phyloP scores from a whole-genome alignment of 2,329 filamentous ascomycete species.

The Alternaria arborescens region DNA sequence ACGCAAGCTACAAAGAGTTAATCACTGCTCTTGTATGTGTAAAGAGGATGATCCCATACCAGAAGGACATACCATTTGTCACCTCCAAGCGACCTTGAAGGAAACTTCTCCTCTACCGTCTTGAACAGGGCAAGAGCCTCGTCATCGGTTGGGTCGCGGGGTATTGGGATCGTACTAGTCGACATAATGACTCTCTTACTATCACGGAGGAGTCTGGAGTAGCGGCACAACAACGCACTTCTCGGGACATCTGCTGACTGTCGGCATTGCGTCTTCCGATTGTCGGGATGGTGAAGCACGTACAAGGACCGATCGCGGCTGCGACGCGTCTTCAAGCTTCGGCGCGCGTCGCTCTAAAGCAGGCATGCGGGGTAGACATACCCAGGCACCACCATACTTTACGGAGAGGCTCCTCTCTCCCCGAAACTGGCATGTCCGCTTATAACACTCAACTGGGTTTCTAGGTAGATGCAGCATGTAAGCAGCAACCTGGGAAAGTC shows the following conservation, averaged over 20 bases:
- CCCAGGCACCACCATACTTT: neutral
- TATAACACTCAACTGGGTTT: neutral
- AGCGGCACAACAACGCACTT: neutral
- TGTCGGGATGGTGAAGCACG: neutral
- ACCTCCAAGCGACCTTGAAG: conserved; percentile 51
- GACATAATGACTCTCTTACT: conserved; percentile 15
- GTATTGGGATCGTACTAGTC: conserved; percentile 21
- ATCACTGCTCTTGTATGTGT: neutral
- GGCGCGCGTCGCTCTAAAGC: neutral
- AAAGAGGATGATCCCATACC: conserved; percentile 31
- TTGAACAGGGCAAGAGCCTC: conserved; percentile 55
- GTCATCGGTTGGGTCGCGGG: conserved; percentile 47
- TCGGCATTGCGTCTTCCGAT: conserved; percentile 1
- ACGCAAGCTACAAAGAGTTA: conserved; percentile 44
- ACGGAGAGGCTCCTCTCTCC: neutral
- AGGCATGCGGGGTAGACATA: neutral
- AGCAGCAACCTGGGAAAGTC: neutral
- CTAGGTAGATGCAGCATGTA: neutral
- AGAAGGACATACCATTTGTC: conserved; percentile 59
- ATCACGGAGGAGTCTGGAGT: neutral
- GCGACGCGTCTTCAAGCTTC: neutral
- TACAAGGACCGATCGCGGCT: neutral
- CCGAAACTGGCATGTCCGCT: neutral
- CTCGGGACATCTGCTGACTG: neutral
- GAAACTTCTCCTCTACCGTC: conserved; percentile 55